phyloP scores from a whole-genome alignment of 2,329 filamentous ascomycete species.

The Talaromyces sp. region DNA sequence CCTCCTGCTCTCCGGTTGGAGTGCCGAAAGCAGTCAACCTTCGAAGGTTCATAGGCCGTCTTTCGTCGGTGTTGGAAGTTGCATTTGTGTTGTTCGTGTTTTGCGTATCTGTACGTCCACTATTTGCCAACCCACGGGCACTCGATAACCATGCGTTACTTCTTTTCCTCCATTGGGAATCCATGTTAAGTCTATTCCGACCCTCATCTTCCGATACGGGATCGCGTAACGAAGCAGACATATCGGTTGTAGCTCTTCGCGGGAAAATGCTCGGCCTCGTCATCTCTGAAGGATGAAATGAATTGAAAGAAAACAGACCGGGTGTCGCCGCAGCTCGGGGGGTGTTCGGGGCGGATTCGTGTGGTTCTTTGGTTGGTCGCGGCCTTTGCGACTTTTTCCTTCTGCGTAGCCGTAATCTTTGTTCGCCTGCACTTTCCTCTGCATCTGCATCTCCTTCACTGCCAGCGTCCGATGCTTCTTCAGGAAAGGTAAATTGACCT shows the following conservation, averaged over 20 bases:
- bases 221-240: constrained; percentile 51
- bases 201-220: constrained; percentile 74
- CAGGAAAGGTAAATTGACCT: constrained; percentile 51
- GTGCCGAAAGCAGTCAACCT: constrained; percentile 63
- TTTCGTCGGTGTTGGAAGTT: constrained; percentile 43
- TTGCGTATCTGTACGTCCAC: constrained; percentile 53
- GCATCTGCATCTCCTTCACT: constrained; percentile 75
- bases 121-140: constrained; percentile 46
- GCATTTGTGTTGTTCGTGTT: constrained; percentile 20
- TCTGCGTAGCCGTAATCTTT: constrained; percentile 53
- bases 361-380: constrained; percentile 54
- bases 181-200: constrained; percentile 57
- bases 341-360: constrained; percentile 64
- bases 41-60: constrained; percentile 62
- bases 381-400: constrained; percentile 65
- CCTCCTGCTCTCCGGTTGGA: constrained; percentile 61
- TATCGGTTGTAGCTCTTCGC: constrained; percentile 64
- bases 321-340: constrained; percentile 48
- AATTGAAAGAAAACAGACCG: constrained; percentile 45
- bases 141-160: constrained; percentile 54
- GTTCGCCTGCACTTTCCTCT: constrained; percentile 82
- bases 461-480: constrained; percentile 56
- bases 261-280: constrained; percentile 53
- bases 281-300: constrained; percentile 38
- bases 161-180: constrained; percentile 58